phyloP scores from a whole-genome alignment of 108 stramenopile species.

The Aurantiochytrium sp. region DNA sequence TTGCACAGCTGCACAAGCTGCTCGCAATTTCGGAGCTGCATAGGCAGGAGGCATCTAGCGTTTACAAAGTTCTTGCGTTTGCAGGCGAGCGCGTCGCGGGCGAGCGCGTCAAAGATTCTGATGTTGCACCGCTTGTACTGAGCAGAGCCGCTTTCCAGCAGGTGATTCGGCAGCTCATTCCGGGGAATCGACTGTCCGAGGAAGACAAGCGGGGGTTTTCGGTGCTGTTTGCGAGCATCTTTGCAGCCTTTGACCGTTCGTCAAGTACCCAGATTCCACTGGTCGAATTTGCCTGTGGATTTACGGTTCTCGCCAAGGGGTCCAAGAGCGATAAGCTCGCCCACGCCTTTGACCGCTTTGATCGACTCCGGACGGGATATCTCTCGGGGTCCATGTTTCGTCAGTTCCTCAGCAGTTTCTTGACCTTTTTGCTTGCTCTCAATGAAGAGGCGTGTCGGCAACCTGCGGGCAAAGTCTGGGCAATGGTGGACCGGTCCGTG shows the following conservation, averaged over 20 bases:
- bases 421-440: neutral
- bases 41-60: neutral
- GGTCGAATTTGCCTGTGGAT: neutral
- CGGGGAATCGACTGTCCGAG: neutral
- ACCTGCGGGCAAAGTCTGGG: neutral
- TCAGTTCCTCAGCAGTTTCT: neutral
- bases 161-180: neutral
- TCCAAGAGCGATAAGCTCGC: conserved; percentile 11
- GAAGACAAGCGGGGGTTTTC: neutral
- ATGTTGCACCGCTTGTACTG: neutral
- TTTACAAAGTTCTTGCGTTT: neutral
- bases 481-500: neutral
- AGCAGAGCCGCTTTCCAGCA: neutral
- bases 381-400: neutral
- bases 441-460: neutral
- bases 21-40: neutral
- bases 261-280: neutral
- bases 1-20: neutral
- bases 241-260: neutral
- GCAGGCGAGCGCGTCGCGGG: neutral
- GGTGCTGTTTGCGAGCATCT: neutral
- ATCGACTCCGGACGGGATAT: neutral
- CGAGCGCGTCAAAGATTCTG: neutral
- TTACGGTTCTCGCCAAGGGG: neutral
- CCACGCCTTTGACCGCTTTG: neutral